A percentile compares a stretch with the other conserved stretches of the same genome.
Evolutionary conservation across 768 basidiomycete genomes (phyloP).

Genomic region (Saitozyma sp.): DNA sequence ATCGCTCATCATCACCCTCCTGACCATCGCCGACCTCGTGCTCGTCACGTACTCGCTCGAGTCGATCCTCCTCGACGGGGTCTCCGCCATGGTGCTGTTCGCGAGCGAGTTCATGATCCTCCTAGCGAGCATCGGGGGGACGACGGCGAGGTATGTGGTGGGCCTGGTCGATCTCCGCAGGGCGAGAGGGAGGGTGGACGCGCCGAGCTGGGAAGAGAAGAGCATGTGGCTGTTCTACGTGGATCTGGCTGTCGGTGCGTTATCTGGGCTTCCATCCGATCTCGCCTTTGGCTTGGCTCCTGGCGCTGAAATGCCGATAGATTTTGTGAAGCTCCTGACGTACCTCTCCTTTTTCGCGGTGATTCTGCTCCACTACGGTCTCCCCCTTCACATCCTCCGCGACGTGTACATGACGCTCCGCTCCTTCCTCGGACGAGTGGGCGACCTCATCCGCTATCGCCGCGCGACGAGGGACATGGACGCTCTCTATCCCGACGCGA

Average conservation of each 20-base stretch:
- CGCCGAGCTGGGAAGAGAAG: constrained; percentile 93
- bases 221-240: constrained; percentile 96
- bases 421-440: constrained; percentile 82
- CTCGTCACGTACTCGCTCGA: constrained; percentile 62
- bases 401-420: constrained; percentile 95
- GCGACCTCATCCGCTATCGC: constrained; percentile 87
- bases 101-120: constrained; percentile 68
- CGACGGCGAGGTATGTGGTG: constrained; percentile 74
- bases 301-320: constrained; percentile 54
- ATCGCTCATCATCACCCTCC: constrained; percentile 67
- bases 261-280: not conserved
- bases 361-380: constrained; percentile 89
- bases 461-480: constrained; percentile 97
- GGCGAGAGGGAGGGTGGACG: constrained; percentile 56
- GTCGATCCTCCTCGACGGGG: constrained; percentile 73
- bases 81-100: constrained; percentile 84
- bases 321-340: constrained; percentile 87
- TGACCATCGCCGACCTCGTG: constrained; percentile 71
- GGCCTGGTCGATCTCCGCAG: constrained; percentile 78
- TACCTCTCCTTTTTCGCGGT: constrained; percentile 92
- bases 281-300: not conserved
- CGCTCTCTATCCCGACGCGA: constrained; percentile 87
- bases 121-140: constrained; percentile 32
- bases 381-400: constrained; percentile 93
- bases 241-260: constrained; percentile 81